Base-by-base conservation (phyloP, 2,329 filamentous ascomycete genomes). In the Aspergillus vadensis region DNA sequence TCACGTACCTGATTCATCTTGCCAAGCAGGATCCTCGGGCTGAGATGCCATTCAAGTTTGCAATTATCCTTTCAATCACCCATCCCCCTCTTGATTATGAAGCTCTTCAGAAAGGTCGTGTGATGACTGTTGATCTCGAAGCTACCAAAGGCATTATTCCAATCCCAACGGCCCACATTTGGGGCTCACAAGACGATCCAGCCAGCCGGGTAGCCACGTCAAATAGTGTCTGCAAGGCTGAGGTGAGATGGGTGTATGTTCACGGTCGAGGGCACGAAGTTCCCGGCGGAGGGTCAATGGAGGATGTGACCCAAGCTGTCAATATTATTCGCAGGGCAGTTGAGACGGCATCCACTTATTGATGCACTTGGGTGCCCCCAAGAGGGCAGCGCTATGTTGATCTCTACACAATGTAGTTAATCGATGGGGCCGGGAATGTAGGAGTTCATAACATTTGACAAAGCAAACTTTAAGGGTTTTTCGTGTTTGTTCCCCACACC, bases 41-140 rank as follows among this genome's bases (percentile, higher is more conserved):
- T 9, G 32, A 54, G 47, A 19, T 56, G n/a, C 69, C 67, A 2
- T 70, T 72, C 52, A 65, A 65, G 43, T 63, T 69, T 17, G 70
- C 69, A 14, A 59, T 72, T 1, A 65, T 72, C 49, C 63, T 73
- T 52, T 63, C 60, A 5, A 60, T 44, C 32, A 57, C 52, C 2
- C 50, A 52, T 2, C 55, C 41, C n/a, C 57, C 60, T 9, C 36
- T 61, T 12, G 58, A 60, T 19, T 60, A 54, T n/a, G 30, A 58
- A 2, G 60, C 50, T 5, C 6, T 55, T 14, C 38, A 53, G 9
- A 17, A 14, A 9, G 39, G 52, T 12, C 30, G 21, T 5, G 48
- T 63, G 21, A 12, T 12, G 10, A 23, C 39, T 15, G 32, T 60
- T 4, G 32, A 60, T 38, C 44, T 54, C 4, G 17, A 36, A 14